Percentiles rank a stretch among this genome's conserved stretches.
These are phyloP conservation scores for Termitomyces sp. DNA, from an alignment of 768 basidiomycete species.

Conservation along the genomic window DNA sequence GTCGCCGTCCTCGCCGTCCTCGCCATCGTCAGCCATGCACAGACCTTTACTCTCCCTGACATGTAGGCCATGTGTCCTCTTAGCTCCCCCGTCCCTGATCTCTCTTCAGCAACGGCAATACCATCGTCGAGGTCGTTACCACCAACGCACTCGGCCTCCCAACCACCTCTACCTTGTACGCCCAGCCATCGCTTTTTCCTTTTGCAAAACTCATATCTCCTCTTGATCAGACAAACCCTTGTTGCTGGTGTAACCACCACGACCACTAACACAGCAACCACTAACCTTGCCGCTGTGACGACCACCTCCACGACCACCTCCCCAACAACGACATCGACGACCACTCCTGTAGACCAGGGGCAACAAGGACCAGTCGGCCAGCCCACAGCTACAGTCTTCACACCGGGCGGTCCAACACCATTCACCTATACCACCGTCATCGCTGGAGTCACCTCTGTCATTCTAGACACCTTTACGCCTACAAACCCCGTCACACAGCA, in stretches of 20 bases:
- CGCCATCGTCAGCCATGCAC: constrained; percentile 30
- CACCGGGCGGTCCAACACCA: constrained; percentile 47
- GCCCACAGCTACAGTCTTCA: constrained; percentile 37
- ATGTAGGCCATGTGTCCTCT: constrained; percentile 34
- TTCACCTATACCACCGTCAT: constrained; percentile 51
- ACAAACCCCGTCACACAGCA: constrained; percentile 33
- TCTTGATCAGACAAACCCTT: constrained; percentile 25
- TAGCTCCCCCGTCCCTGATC: background rate
- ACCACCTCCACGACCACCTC: constrained; percentile 17
- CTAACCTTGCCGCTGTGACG: constrained; percentile 3
- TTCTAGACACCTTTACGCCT: constrained; percentile 40
- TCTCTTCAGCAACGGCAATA: constrained; percentile 39
- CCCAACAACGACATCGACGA: constrained; percentile 22
- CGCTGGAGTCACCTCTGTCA: constrained; percentile 30
- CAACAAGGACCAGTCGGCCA: constrained; percentile 59
- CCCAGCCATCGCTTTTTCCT: background rate
- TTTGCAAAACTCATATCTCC: background rate
- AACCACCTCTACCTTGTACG: constrained; percentile 19
- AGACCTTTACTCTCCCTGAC: constrained; percentile 48
- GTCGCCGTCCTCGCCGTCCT: constrained; percentile 20
- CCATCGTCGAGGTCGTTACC: constrained; percentile 45
- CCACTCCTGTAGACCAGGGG: constrained; percentile 21
- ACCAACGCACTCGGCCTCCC: constrained; percentile 10
- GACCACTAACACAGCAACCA: background rate
- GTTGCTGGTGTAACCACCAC: constrained; percentile 14